These are phyloP conservation scores for Colletotrichum abscissum DNA, from an alignment of 2,329 filamentous ascomycete species.

Conservation along the genomic window DNA sequence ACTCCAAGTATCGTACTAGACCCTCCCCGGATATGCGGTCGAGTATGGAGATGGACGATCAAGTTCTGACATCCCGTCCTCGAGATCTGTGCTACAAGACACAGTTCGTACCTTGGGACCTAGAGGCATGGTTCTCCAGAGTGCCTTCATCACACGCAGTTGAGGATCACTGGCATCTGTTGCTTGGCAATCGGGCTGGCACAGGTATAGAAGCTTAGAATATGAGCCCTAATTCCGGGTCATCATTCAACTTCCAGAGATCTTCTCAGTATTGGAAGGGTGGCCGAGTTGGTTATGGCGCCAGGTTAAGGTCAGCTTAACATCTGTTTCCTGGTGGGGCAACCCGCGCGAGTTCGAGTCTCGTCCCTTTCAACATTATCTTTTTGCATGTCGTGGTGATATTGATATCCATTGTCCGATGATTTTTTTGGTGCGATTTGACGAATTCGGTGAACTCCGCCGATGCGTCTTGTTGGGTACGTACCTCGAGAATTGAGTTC, in stretches of 20 bases:
- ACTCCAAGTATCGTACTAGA: not conserved
- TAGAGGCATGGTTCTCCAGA: too few species aligned
- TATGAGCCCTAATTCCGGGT: rapidly evolving
- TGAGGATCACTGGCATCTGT: too few species aligned
- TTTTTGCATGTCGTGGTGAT: not conserved
- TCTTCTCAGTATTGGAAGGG: not conserved
- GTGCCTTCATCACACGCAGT: too few species aligned
- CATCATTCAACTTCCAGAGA: not conserved
- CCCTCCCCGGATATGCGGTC: not conserved
- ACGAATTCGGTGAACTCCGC: not conserved
- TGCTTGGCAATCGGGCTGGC: too few species aligned
- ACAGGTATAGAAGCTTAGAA: not conserved
- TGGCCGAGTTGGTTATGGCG: slow-evolving; percentile 37
- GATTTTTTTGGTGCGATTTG: not conserved
- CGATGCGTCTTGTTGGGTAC: not conserved
- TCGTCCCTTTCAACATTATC: slow-evolving; percentile 21
- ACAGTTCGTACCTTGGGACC: not conserved
- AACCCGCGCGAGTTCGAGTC: slow-evolving; percentile 37
- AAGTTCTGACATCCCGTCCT: not conserved
- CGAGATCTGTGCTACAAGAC: not conserved
- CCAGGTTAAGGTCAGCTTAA: slow-evolving; percentile 36
- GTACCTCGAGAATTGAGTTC: not conserved
- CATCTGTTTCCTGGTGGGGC: slow-evolving; percentile 35
- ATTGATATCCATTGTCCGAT: too few species aligned
- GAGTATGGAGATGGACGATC: slow-evolving; percentile 1